Evolutionary conservation across 179 eudicot species (phyloP).

Genomic region (Sideroxylon spinosum): DNA sequence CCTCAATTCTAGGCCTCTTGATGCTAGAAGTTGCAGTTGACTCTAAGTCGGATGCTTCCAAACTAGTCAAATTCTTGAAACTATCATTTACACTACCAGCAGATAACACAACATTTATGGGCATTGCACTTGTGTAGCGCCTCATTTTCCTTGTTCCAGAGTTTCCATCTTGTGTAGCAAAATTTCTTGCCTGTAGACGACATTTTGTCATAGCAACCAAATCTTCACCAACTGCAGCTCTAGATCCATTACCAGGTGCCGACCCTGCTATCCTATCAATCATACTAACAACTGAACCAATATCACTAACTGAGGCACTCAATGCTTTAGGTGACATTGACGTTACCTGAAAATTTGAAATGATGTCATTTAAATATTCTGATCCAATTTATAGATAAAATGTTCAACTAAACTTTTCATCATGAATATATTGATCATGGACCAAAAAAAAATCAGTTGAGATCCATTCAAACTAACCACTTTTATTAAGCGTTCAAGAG

Average conservation of each 20-base stretch:
- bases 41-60: constrained; percentile 69
- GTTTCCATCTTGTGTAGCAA: constrained; percentile 67
- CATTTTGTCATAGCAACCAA: constrained; percentile 98
- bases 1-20: constrained; percentile 73
- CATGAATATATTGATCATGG: not conserved
- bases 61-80: constrained; percentile 48
- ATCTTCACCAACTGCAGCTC: constrained; percentile 98
- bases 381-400: not conserved
- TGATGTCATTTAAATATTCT: not conserved
- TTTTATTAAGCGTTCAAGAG: constrained; percentile 77
- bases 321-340: constrained; percentile 70
- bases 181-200: constrained; percentile 84
- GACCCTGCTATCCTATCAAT: constrained; percentile 93
- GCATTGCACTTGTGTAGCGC: constrained; percentile 82
- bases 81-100: constrained; percentile 69
- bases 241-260: constrained; percentile 95
- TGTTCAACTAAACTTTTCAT: not conserved
- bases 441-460: not conserved
- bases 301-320: constrained; percentile 70
- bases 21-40: constrained; percentile 77
- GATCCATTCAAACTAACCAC: constrained; percentile 45
- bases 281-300: constrained; percentile 94
- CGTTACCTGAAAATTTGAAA: constrained; percentile 49
- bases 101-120: constrained; percentile 67
- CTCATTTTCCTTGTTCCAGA: constrained; percentile 77